phyloP scores from a whole-genome alignment of 257 asterid species.

The Anisodus acutangulus region DNA sequence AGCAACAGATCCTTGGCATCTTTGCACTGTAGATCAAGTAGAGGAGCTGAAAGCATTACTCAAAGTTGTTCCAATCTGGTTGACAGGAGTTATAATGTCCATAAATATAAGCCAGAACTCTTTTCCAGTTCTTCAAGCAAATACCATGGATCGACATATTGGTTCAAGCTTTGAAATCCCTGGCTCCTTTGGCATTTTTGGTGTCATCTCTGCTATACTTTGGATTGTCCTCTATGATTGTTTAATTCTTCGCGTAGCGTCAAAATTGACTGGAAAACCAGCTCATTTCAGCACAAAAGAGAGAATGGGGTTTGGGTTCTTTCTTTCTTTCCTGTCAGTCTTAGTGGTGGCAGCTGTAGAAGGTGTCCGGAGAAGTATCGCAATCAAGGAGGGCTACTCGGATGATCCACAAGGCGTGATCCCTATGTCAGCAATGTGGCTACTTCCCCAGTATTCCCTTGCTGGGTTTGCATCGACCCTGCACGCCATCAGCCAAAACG shows the following conservation, averaged over 20 bases:
- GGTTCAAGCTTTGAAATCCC: slow-evolving; percentile 58
- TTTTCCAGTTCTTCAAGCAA: slow-evolving; percentile 65
- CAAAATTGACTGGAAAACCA: slow-evolving; percentile 49
- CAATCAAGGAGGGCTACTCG: slow-evolving; percentile 32
- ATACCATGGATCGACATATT: slow-evolving; percentile 55
- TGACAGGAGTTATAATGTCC: slow-evolving; percentile 58
- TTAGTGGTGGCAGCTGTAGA: slow-evolving; percentile 54
- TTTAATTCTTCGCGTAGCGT: slow-evolving; percentile 56
- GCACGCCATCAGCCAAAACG: too few relatives aligned
- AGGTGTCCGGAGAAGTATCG: slow-evolving; percentile 40
- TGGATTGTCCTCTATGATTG: slow-evolving; percentile 67
- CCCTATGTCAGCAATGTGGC: slow-evolving; percentile 48
- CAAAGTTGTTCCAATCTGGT: slow-evolving; percentile 67
- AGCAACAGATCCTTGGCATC: slow-evolving; percentile 54
- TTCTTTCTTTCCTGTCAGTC: slow-evolving; percentile 56
- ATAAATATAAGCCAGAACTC: slow-evolving; percentile 52
- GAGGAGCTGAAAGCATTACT: slow-evolving; percentile 68
- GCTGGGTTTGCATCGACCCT: too few relatives aligned
- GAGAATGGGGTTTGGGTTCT: slow-evolving; percentile 68
- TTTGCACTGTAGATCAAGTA: slow-evolving; percentile 73
- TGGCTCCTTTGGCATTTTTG: slow-evolving; percentile 58
- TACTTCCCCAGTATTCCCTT: too few relatives aligned
- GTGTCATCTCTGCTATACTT: slow-evolving; percentile 40
- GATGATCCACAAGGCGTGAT: slow-evolving; percentile 26
- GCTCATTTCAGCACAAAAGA: slow-evolving; percentile 40